A percentile compares a stretch with the other conserved stretches of the same genome.
These are phyloP conservation scores for Phytophthora uliginosa DNA, from an alignment of 352 stramenopile genomes.

Conservation along the genomic window DNA sequence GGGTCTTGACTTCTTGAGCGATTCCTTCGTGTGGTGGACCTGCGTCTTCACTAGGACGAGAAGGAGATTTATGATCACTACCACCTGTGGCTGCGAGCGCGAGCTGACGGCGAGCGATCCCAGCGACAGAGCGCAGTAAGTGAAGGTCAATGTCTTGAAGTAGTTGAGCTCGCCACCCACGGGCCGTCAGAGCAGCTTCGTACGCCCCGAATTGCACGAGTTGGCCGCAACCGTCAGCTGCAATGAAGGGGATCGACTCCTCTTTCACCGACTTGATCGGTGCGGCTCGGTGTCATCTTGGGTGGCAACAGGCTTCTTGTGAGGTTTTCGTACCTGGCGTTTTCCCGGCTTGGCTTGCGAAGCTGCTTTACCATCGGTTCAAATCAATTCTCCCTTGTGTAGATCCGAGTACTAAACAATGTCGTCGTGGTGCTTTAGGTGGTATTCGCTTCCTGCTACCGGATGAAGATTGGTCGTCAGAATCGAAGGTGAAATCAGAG, in stretches of 20 bases:
- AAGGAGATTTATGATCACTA: conserved; percentile 4
- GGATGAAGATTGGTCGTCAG: conserved; percentile 13
- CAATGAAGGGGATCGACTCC: conserved; percentile 21
- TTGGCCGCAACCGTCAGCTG: conserved; percentile 18
- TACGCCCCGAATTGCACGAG: conserved; percentile 28
- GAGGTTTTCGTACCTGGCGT: conserved; percentile 5
- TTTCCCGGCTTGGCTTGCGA: conserved; percentile 2
- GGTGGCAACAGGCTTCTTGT: neutral
- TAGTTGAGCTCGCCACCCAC: conserved; percentile 29
- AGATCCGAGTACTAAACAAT: neutral
- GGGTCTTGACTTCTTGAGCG: conserved; percentile 8
- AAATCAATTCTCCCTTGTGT: neutral
- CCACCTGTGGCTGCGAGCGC: conserved; percentile 5
- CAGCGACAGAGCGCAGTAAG: conserved; percentile 30
- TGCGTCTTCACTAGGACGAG: conserved; percentile 4
- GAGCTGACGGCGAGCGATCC: conserved; percentile 19
- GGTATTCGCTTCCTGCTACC: conserved; percentile 28
- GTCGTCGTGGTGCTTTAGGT: conserved; percentile 10
- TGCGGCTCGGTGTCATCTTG: neutral
- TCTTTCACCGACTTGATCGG: conserved; percentile 7
- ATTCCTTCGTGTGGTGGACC: neutral
- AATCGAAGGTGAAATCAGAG: conserved; percentile 11
- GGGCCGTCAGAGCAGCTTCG: conserved; percentile 27
- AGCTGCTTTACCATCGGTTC: conserved; percentile 4
- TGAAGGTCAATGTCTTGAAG: conserved; percentile 37